A percentile compares a stretch with the other conserved stretches of the same genome.
Evolutionary conservation across 176 grass and related monocot species (phyloP).

Genomic region (Oryza meridionalis): DNA sequence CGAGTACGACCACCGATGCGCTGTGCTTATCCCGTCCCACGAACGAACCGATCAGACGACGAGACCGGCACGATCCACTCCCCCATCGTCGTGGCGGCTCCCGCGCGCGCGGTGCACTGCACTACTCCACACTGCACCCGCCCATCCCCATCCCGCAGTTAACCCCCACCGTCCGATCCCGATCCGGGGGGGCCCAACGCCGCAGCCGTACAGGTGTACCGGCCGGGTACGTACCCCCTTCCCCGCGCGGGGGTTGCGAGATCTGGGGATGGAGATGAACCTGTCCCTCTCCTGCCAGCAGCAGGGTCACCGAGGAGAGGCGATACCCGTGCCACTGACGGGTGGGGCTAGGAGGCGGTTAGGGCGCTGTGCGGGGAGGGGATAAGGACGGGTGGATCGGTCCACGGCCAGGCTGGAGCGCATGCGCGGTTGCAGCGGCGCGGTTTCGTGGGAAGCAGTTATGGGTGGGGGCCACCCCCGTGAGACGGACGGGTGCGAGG

Average conservation of each 20-base stretch:
- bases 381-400: background rate
- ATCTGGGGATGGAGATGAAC: background rate
- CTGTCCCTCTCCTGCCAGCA: background rate
- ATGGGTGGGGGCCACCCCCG: background rate
- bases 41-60: background rate
- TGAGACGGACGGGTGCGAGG: background rate
- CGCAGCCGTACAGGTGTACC: constrained; percentile 43
- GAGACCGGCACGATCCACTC: background rate
- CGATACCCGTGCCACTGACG: background rate
- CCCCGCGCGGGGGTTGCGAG: background rate
- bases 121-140: too few relatives aligned
- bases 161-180: constrained; percentile 22
- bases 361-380: background rate
- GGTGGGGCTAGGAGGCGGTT: constrained; percentile 27
- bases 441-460: constrained; percentile 23
- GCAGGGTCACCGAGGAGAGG: background rate
- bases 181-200: background rate
- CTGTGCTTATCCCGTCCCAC: constrained; percentile 33
- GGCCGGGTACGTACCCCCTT: constrained; percentile 4
- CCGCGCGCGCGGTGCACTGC: background rate
- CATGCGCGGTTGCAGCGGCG: constrained; percentile 16
- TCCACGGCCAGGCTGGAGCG: constrained; percentile 47
- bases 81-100: background rate
- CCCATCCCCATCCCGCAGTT: background rate
- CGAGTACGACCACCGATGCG: background rate